phyloP scores from a whole-genome alignment of 1,139 yeast genomes.

The Blastobotrys ciferrii region DNA sequence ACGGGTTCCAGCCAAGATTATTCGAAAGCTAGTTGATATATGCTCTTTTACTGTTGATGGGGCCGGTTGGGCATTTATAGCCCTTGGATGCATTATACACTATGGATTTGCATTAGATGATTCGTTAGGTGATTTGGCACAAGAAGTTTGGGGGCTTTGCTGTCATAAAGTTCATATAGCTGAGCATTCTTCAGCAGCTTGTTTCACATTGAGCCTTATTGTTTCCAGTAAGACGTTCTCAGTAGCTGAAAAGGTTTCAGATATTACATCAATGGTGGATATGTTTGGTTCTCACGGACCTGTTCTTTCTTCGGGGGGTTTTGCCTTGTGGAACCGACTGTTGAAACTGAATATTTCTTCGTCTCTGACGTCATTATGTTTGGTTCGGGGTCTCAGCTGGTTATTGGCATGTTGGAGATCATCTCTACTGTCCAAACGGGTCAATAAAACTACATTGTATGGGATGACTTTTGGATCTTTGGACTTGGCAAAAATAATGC shows the following conservation, averaged over 20 bases:
- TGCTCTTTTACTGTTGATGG: conserved; percentile 9
- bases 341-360: conserved; percentile 4
- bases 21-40: conserved; percentile 1
- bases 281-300: conserved; percentile 13
- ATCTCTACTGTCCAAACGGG: neutral
- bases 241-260: neutral
- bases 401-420: conserved; percentile 4
- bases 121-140: neutral
- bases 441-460: neutral
- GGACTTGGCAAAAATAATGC: neutral
- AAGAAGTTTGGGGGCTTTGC: conserved; percentile 16
- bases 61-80: conserved; percentile 20
- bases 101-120: neutral
- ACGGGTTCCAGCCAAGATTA: neutral
- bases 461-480: neutral
- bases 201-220: conserved; percentile 17
- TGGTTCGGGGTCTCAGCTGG: neutral
- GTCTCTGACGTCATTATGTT: neutral
- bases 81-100: conserved; percentile 15
- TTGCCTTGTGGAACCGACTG: conserved; percentile 8
- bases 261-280: conserved; percentile 8
- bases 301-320: conserved; percentile 11
- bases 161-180: conserved; percentile 17
- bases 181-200: conserved; percentile 18
- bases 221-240: neutral